Evolutionary conservation across 352 stramenopile genomes (phyloP), one percentile per base, ranked within the genome.

Genomic region (Phytophthora litchii): DNA sequence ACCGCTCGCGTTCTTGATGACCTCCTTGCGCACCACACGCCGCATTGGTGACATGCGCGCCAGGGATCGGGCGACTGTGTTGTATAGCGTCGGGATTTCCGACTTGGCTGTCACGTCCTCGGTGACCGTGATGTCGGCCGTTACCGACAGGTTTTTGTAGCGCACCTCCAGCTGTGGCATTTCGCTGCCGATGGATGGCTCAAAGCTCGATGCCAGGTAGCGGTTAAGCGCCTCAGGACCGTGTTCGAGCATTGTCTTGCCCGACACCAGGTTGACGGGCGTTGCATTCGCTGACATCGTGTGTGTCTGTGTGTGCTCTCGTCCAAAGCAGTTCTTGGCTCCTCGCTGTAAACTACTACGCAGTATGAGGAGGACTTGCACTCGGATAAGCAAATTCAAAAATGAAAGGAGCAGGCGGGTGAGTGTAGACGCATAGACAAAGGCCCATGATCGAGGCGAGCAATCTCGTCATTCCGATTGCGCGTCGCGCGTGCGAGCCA

Each of bases 121-220:
- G 6, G 74, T 49, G 27, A 64, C 27, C 11, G 52, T 62, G 36
- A 70, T 58, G 35, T 84, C 60, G 13, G 75, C 75, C 35, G 63
- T 59, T 48, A 80, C 40, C 13, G 67, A 74, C 35, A 86, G 45
- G 47, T 86, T 55, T n/a, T 77, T 52, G 50, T 81, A 80, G 36
- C 73, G 76, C 46, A 86, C 65, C 48, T 83, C 76, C 51, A 81
- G 52, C 59, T 82, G 70, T 11, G 76, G 72, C 54, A 86, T 69
- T 11, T 56, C 55, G 14, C 61, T 67, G 27, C 72, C 72, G 8
- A 79, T 44, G 12, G 72, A 41, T 4, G 52, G 43, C 44, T 85
- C 66, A 7, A 81, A 44, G 34, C 63, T 72, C 43, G 54, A 36
- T 2, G 70, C 64, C 13, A 78, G 3, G 34, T 31, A 54, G 1